Evolutionary conservation across 495 filamentous ascomycete species (phyloP).

Genomic region (Daldinia concentrica): DNA sequence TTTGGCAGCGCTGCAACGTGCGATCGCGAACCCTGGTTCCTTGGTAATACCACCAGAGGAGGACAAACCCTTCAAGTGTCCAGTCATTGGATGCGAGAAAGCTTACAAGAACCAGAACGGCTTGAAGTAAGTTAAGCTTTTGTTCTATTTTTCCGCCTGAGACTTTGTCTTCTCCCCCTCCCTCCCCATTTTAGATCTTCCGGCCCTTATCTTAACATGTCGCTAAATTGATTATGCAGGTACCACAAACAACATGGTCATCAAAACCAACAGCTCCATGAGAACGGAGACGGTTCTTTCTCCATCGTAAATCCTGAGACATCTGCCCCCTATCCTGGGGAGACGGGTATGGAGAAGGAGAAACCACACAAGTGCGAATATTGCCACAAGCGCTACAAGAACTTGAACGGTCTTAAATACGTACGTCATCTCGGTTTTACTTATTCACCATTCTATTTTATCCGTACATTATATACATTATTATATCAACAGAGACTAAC

Average conservation of each 20-base stretch:
- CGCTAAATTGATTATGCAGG: conserved; percentile 56
- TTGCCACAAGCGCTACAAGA: conserved; percentile 99
- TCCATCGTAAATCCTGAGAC: conserved; percentile 98
- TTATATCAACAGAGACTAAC: conserved; percentile 34
- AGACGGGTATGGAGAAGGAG: conserved; percentile 98
- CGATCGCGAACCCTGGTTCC: conserved; percentile 60
- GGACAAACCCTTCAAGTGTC: conserved; percentile 95
- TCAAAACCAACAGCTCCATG: conserved; percentile 92
- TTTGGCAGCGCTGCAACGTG: conserved; percentile 76
- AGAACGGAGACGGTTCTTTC: conserved; percentile 95
- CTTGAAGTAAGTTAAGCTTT: conserved; percentile 72
- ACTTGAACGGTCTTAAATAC: conserved; percentile 95
- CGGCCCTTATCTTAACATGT: conserved; percentile 28
- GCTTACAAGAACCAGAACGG: conserved; percentile 99
- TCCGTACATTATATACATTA: not conserved
- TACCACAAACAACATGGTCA: conserved; percentile 90
- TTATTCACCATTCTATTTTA: not conserved
- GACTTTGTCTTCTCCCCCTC: conserved; percentile 15
- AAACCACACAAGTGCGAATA: conserved; percentile 97
- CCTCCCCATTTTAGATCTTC: conserved; percentile 13
- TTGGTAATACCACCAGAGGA: conserved; percentile 70
- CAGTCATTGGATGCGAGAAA: conserved; percentile 98
- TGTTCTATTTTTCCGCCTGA: conserved; percentile 7
- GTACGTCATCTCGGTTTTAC: conserved; percentile 49
- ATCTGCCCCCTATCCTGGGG: conserved; percentile 91